Base-by-base conservation (phyloP, 495 filamentous ascomycete species). In the Xylaria scruposa region DNA sequence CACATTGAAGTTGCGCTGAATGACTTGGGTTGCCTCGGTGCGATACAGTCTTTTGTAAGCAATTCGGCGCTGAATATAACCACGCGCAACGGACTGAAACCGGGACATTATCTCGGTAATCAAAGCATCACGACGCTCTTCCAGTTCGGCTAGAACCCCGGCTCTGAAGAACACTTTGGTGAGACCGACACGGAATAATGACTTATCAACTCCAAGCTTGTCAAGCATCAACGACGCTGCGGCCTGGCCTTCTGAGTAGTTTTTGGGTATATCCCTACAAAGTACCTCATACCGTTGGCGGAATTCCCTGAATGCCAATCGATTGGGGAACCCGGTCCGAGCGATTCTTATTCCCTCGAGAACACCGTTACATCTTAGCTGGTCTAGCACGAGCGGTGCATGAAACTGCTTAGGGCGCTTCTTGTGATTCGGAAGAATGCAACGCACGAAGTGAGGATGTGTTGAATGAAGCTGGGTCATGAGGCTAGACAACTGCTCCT, bases 111-210 rank as follows among this genome's bases (percentile, higher is more conserved):
- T 97, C 64, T 94, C 92, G 8, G 93, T 90, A 73, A 99, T 97
- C 46, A 99, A 85, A 17, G 93, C 85, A 78, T 98, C 97, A 60
- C 97, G 90, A 74, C 94, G 91, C 81, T 98, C 97, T 87, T 99
- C 97, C 40, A 99, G 86, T 75, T 98, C 97, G 31, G 97, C 97
- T 29, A 99, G 88, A 7, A 99, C 96, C 67, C 97, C 97, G 60
- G 97, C 95, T 68, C 96, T 86, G 86, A 99, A 99, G 83, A 99
- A 99, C 9, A 99, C 95, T 76, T 99, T 99, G 29, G 97, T 98
- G 44, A 97, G 82, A 60, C 97, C 97, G 70, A 99, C 94, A 31
- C 97, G 92, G 81, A 96, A 99, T 56, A 97, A 88, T 3, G 93
- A 85, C 70, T 83, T 88, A 78, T 99, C 96, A 76, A 98, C 86